Percentiles rank a stretch among this genome's conserved stretches.
phyloP scores from a whole-genome alignment of 129 eudicot genomes.

The Solidago caesia region DNA sequence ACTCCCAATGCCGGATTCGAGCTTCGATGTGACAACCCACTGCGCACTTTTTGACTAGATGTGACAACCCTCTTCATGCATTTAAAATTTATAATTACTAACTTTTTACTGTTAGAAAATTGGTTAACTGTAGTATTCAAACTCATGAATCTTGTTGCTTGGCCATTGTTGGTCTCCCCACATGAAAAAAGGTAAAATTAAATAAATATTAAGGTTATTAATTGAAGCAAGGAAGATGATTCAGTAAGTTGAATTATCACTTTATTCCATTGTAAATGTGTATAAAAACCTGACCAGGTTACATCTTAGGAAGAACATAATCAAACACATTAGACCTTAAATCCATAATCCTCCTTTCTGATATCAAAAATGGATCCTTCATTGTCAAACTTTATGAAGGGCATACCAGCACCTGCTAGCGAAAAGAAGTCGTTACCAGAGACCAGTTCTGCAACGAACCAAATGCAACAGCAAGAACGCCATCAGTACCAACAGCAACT shows the following conservation, averaged over 20 bases:
- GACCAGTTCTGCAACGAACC: conserved; percentile 11
- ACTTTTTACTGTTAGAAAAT: neutral
- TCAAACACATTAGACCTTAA: neutral
- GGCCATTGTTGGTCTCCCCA: conserved; percentile 30
- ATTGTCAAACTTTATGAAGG: conserved; percentile 12
- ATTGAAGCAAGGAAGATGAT: conserved; percentile 61
- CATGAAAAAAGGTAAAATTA: conserved; percentile 11
- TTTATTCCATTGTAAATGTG: conserved; percentile 38
- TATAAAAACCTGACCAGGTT: conserved; percentile 23
- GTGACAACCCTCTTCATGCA: conserved; percentile 6
- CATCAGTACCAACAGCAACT: conserved; percentile 4
- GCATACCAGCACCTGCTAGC: conserved; percentile 31
- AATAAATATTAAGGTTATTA: conserved; percentile 11
- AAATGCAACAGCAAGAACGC: conserved; percentile 7
- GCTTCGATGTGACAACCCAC: no score
- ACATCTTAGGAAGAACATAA: conserved; percentile 1
- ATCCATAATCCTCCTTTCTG: neutral
- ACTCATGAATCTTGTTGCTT: conserved; percentile 24
- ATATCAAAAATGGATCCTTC: conserved; percentile 24
- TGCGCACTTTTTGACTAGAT: no score
- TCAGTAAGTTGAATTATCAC: conserved; percentile 25
- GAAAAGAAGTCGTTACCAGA: conserved; percentile 15
- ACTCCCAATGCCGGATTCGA: no score
- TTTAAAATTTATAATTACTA: neutral
- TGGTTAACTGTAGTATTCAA: neutral